Evolutionary conservation across 352 stramenopile species (phyloP).

Genomic region (Thalassiosira allenii): DNA sequence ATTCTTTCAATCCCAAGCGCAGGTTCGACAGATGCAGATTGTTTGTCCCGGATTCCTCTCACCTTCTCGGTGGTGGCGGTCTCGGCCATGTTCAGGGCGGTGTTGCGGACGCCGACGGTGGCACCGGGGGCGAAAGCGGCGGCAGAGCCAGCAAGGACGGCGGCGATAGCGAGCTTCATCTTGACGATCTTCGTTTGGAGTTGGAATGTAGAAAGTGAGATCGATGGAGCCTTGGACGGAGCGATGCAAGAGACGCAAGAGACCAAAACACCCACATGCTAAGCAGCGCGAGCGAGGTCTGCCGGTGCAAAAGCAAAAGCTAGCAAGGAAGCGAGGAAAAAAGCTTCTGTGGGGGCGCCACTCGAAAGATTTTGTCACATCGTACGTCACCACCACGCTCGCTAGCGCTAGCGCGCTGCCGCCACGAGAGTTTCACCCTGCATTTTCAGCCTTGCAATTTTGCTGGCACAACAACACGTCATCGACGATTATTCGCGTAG

Average conservation of each 20-base stretch:
- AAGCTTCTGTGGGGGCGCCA: too few relatives aligned
- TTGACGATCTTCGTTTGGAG: slow-evolving; percentile 7
- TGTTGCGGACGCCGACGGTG: slow-evolving; percentile 41
- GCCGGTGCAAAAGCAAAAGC: too few relatives aligned
- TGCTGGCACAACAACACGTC: neutral
- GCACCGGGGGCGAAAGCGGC: slow-evolving; percentile 58
- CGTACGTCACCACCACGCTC: neutral
- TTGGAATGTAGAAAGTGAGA: too few relatives aligned
- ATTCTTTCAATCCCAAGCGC: too few relatives aligned
- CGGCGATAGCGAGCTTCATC: slow-evolving; percentile 77
- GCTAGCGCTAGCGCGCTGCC: too few relatives aligned
- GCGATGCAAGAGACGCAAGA: too few relatives aligned
- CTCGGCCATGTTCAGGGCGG: slow-evolving; percentile 67
- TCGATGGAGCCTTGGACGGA: too few relatives aligned
- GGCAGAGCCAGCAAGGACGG: slow-evolving; percentile 61
- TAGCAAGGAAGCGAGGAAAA: too few relatives aligned
- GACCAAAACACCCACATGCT: too few relatives aligned
- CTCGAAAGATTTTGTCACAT: too few relatives aligned
- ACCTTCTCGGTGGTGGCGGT: slow-evolving; percentile 53
- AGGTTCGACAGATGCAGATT: too few relatives aligned
- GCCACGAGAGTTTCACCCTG: neutral
- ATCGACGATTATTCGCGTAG: neutral
- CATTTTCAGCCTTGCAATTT: neutral
- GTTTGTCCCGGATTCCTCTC: slow-evolving; percentile 1
- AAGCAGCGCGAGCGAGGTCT: too few relatives aligned